These are phyloP conservation scores for Rhododendron molle DNA, from an alignment of 148 eudicot species.

Conservation along the genomic window DNA sequence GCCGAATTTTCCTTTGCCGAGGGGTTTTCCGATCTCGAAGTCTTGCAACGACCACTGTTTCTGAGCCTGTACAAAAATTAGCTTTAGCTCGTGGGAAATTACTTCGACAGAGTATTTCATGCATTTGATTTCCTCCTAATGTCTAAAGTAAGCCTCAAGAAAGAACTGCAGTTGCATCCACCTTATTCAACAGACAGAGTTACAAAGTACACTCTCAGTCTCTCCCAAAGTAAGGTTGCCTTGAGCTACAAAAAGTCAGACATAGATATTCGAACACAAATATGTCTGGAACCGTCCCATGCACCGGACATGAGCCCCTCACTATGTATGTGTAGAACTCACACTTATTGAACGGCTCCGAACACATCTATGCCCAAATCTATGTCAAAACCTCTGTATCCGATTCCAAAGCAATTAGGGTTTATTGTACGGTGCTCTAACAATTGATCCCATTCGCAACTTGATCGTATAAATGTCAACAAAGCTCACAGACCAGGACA, in stretches of 20 bases:
- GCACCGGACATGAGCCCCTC: not conserved
- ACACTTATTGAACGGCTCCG: not conserved
- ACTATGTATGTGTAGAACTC: not conserved
- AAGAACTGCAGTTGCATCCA: too few relatives aligned
- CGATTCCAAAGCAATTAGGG: not conserved
- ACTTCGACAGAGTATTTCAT: not conserved
- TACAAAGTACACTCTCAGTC: not conserved
- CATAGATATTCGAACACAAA: too few relatives aligned
- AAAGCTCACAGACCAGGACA: not conserved
- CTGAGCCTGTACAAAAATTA: not conserved
- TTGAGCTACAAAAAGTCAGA: not conserved
- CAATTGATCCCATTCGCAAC: not conserved
- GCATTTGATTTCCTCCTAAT: not conserved
- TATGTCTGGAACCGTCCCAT: not conserved
- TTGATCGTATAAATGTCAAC: not conserved
- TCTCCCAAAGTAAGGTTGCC: not conserved
- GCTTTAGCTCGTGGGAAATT: not conserved
- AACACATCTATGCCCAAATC: not conserved
- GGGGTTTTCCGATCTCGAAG: constrained; percentile 88
- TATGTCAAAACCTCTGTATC: not conserved
- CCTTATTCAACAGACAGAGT: not conserved
- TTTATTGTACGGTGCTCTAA: not conserved
- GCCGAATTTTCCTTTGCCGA: constrained; percentile 92
- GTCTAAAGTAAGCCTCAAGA: not conserved
- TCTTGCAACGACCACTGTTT: constrained; percentile 63